These are phyloP conservation scores for Salvia sclarea DNA, from an alignment of 305 asterid species.

Conservation along the genomic window DNA sequence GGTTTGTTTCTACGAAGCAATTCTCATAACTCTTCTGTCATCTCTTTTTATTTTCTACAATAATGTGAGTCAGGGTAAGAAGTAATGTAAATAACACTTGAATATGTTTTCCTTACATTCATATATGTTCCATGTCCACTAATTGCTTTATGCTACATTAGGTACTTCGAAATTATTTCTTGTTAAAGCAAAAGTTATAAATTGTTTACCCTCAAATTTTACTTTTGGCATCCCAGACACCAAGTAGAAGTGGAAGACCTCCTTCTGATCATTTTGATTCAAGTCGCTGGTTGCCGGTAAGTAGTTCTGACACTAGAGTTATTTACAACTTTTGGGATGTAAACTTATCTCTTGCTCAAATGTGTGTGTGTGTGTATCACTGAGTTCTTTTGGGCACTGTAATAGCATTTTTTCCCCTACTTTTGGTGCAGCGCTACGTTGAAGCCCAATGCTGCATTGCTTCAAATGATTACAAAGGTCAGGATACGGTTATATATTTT, in stretches of 20 bases:
- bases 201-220: conserved; percentile 29
- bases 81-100: conserved; percentile 13
- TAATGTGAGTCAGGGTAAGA: neutral
- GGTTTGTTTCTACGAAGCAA: conserved; percentile 47
- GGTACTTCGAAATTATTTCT: neutral
- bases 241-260: conserved; percentile 86
- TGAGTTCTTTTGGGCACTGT: conserved; percentile 17
- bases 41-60: conserved; percentile 4
- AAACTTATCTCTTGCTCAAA: conserved; percentile 14
- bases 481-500: conserved; percentile 31
- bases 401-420: conserved; percentile 27
- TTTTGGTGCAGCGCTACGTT: conserved; percentile 67
- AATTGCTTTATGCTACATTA: conserved; percentile 9
- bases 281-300: conserved; percentile 90
- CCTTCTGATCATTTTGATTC: conserved; percentile 87
- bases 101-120: conserved; percentile 11
- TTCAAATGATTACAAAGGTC: conserved; percentile 95
- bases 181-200: conserved; percentile 16
- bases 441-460: conserved; percentile 96
- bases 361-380: neutral
- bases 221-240: conserved; percentile 52
- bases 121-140: neutral
- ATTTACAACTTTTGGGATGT: conserved; percentile 26
- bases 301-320: conserved; percentile 27
- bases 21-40: neutral